Base-by-base conservation (phyloP, 768 basidiomycete genomes). In the Lactarius quietus region DNA sequence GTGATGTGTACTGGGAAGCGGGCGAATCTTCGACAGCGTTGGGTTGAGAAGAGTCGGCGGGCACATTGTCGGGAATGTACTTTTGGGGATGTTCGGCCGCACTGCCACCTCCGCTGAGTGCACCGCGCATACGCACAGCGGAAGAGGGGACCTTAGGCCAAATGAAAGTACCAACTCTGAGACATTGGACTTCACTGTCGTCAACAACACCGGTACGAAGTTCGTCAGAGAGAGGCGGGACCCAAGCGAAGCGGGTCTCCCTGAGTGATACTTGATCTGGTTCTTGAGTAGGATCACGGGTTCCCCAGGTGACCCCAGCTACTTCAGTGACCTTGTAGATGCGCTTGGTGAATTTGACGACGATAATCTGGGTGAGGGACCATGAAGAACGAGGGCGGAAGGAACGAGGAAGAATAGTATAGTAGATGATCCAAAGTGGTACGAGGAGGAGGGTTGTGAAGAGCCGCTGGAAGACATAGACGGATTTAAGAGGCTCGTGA, bases 221-320 rank as follows among this genome's bases (percentile, higher is more conserved):
- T 9, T 74, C 68, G 57, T 76, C 74, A 10, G 77, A 75, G 20
- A 84, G 73, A 3, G 80, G 79, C 6, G 77, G 76, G 0, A 78
- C 78, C 83, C 83, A 84, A 59, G 78, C 76, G 60, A 84, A 84
- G 9, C 78, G 73, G 0, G 82, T 84, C 65, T 82, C 78, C 63
- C 75, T 79, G 62, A 83, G 74, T 17, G 72, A 72, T 2, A 61
- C 39, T 29, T 67, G 65, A 12, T 71, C 65, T 53, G 80, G 80
- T 23, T 74, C 78, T 20, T 68, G 59, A 33, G 79, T 76, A 0
- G 83, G 82, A 57, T 82, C 76, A 20, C 81, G 76, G 3, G 82
- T 83, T 45, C 78, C 79, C 80, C 81, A 83, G 10, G 82, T 84
- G 23, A 85, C 83, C 29, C 83, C 83, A 39, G 83, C 83, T 18